Evolutionary conservation across 306 rosid species (phyloP).

Genomic region (Quercus cerris): DNA sequence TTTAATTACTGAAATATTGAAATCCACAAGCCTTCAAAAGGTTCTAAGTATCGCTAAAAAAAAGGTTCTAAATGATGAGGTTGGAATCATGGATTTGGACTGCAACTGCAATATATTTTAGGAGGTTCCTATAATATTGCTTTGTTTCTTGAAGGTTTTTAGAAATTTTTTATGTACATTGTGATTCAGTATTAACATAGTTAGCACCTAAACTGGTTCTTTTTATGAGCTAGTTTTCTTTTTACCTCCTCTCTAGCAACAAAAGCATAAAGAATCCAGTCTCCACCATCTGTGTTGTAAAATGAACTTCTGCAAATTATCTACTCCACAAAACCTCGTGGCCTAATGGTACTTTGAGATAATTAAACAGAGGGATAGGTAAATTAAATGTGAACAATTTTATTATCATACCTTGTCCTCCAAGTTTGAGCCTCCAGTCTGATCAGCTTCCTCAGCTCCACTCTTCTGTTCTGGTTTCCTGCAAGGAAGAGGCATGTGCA

Average conservation of each 20-base stretch:
- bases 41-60: too few species aligned
- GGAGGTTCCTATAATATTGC: not conserved
- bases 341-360: not conserved
- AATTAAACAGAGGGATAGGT: not conserved
- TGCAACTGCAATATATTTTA: not conserved
- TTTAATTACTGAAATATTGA: not conserved
- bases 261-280: not conserved
- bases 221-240: not conserved
- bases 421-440: constrained; percentile 20
- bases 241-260: not conserved
- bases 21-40: not conserved
- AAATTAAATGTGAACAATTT: constrained; percentile 5
- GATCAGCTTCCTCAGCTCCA: constrained; percentile 18
- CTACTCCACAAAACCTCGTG: not conserved
- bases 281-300: not conserved
- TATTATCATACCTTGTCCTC: constrained; percentile 38
- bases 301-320: not conserved
- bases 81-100: not conserved
- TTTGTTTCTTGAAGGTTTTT: not conserved
- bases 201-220: not conserved
- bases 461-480: constrained; percentile 39
- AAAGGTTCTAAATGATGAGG: not conserved
- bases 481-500: constrained; percentile 7
- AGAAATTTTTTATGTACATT: not conserved
- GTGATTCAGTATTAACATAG: not conserved